Percentiles rank a stretch among this genome's conserved stretches.
Evolutionary conservation across 805 yeast genomes (phyloP).

Genomic region (Brettanomyces nanus): DNA sequence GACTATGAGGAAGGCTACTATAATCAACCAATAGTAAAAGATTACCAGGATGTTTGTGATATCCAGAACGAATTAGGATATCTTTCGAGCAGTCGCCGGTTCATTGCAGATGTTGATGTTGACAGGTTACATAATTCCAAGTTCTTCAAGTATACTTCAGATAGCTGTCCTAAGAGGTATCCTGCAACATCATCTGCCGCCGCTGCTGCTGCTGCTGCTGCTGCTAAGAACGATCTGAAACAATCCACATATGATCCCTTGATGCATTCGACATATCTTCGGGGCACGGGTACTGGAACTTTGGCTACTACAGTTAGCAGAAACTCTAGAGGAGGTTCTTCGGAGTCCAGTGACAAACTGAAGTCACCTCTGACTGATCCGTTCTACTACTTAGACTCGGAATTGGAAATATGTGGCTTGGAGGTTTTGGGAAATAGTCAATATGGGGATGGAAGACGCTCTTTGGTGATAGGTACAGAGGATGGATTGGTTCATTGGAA

Average conservation of each 20-base stretch:
- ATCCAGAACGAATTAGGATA: constrained; percentile 1
- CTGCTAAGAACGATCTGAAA: neutral
- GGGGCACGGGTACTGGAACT: neutral
- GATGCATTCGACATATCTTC: neutral
- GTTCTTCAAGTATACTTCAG: constrained; percentile 2
- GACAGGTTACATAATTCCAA: neutral
- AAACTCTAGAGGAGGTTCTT: neutral
- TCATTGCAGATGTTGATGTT: neutral
- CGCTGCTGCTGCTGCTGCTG: neutral
- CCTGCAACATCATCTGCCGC: neutral
- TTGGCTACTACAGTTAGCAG: neutral
- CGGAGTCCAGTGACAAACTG: neutral
- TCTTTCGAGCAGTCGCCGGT: neutral
- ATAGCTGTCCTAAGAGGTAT: constrained; percentile 4
- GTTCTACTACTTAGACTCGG: constrained; percentile 18
- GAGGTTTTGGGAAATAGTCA: constrained; percentile 42
- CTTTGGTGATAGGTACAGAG: constrained; percentile 53
- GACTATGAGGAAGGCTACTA: constrained; percentile 11
- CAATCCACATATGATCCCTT: constrained; percentile 1
- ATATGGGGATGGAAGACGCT: constrained; percentile 25
- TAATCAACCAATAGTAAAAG: constrained; percentile 22
- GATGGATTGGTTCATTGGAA: constrained; percentile 66
- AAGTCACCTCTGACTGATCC: constrained; percentile 11
- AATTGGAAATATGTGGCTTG: constrained; percentile 48
- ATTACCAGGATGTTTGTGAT: constrained; percentile 22